phyloP scores from a whole-genome alignment of 768 basidiomycete species.

The Phlegmacium glaucopus region DNA sequence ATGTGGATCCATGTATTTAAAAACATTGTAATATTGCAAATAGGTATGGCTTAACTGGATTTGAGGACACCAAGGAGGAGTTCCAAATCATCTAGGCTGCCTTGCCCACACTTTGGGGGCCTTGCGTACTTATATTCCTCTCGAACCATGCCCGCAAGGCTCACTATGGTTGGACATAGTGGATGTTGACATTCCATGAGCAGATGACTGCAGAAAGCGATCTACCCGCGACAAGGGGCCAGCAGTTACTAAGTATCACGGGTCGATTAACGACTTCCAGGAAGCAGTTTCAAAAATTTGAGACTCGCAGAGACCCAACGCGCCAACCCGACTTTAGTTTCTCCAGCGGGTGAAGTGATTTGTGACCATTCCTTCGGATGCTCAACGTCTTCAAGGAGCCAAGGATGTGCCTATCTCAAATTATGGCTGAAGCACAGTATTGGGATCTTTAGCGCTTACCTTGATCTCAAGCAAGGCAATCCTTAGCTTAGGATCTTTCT shows the following conservation, averaged over 20 bases:
- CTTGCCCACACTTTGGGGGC: no score
- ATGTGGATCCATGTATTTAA: no score
- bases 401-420: conserved; percentile 30
- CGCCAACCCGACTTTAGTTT: conserved; percentile 3
- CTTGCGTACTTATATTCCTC: no score
- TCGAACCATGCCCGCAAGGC: no score
- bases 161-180: no score
- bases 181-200: no score
- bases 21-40: no score
- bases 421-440: not conserved
- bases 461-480: conserved; percentile 32
- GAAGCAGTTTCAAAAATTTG: conserved; percentile 24
- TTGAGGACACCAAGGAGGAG: no score
- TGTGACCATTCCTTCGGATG: conserved; percentile 36
- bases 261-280: conserved; percentile 10
- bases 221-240: not conserved
- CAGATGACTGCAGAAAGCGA: no score
- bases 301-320: conserved; percentile 26
- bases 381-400: conserved; percentile 32
- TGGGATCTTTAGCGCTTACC: conserved; percentile 13
- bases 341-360: conserved; percentile 24
- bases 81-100: no score
- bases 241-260: not conserved
- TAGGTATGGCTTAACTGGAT: no score
- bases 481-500: conserved; percentile 35